Evolutionary conservation across 306 rosid genomes (phyloP), one percentile per base, ranked within the genome.

Genomic region (Cicer bijugum): DNA sequence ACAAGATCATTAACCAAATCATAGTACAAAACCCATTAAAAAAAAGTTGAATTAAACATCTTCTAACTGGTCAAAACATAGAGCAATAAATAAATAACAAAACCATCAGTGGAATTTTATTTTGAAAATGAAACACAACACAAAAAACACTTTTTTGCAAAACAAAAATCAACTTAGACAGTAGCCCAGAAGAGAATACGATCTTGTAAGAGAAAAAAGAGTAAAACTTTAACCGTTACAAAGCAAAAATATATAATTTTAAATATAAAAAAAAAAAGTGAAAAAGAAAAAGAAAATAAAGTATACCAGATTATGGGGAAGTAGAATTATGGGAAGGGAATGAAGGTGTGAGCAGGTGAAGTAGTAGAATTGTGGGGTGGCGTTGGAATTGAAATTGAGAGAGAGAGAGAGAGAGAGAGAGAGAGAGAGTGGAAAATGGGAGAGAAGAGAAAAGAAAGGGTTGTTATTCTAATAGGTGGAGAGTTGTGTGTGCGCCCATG

Each of bases 401-500:
- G 50, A 33, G 50, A 14, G 45, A 17, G 39, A 45, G n/a, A 42
- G 72, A 45, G 50, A 33, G 50, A 14, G 45, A 17, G 39, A 45
- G 65, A 7, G 59, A 12, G 47, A 15, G 23, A 10, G n/a, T 50
- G 16, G 23, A 15, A 15, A 57, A 37, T 16, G 33, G 20, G 51
- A 19, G 62, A 10, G 62, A 56, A 11, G 5, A 39, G 62, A 55
- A 77, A 15, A 53, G 44, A 46, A 48, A 1, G 47, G 39, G 44
- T 23, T 5, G 9, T n/a, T n/a, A 77, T 72, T 83, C 79, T 80
- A 82, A 65, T 78, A 81, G 82, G 76, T 82, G 73, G 55, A 67
- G 63, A 72, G 7, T 82, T 82, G 79, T 80, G 80, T 80, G 84
- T 15, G 77, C 59, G 12, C 71, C 78, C 84, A 74, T 85, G 74